A percentile compares a stretch with the other conserved stretches of the same genome.
Conservation (phyloP, 768 basidiomycete species). For the Serpula lacrymans region DNA sequence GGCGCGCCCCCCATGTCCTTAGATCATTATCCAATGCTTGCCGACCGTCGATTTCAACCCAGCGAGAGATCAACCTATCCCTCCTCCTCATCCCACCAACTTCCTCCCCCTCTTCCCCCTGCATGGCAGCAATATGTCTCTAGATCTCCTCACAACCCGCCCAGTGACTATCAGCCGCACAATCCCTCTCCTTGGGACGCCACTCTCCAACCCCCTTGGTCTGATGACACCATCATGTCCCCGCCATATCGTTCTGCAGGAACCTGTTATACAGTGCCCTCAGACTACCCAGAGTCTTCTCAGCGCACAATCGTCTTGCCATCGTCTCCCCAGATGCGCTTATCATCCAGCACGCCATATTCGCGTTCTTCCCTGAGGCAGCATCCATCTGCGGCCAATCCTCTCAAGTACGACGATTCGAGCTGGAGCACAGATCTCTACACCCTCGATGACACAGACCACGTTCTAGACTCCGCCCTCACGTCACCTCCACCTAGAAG, state of each 20-base stretch:
- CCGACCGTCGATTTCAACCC: slow-evolving; percentile 29
- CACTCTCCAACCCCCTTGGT: slow-evolving; percentile 13
- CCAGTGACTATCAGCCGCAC: slow-evolving; percentile 10
- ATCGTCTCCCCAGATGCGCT: slow-evolving; percentile 11
- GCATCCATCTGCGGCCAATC: slow-evolving; percentile 10
- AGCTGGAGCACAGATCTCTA: slow-evolving; percentile 29
- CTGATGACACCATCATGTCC: too few species aligned
- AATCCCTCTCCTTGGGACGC: slow-evolving; percentile 20
- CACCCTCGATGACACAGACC: too few species aligned
- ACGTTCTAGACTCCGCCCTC: too few species aligned
- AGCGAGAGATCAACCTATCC: slow-evolving; percentile 20
- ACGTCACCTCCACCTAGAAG: too few species aligned
- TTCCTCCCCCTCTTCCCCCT: slow-evolving; percentile 15
- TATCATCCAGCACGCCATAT: slow-evolving; percentile 12
- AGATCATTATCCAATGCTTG: slow-evolving; percentile 30
- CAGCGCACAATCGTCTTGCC: slow-evolving; percentile 16
- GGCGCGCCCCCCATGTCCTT: slow-evolving; percentile 25
- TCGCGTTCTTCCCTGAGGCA: slow-evolving; percentile 12
- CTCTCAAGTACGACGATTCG: slow-evolving; percentile 21
- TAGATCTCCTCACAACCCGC: slow-evolving; percentile 18
- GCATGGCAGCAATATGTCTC: slow-evolving; percentile 25
- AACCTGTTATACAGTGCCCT: slow-evolving; percentile 17
- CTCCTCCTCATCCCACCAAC: slow-evolving; percentile 19
- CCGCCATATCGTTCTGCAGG: slow-evolving; percentile 6
- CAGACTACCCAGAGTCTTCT: slow-evolving; percentile 15